Evolutionary conservation across 2,329 filamentous ascomycete species (phyloP), one percentile per base, ranked within the genome.

Genomic region (Coniosporium tulheliwenetii): DNA sequence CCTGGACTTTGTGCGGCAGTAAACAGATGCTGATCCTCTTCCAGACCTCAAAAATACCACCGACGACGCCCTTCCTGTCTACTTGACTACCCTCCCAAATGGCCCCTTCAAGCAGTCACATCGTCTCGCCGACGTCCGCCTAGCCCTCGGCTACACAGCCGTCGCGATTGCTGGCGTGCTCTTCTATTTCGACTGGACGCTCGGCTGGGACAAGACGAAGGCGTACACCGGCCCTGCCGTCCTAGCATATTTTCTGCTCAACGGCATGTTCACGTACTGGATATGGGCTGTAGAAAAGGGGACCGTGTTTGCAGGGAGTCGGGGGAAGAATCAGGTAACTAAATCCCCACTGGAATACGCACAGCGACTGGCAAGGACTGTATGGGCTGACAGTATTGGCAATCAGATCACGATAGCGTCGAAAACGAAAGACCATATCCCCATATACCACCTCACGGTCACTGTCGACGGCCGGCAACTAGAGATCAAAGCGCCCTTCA

Each of bases 1-100:
- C 29, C 19, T 5, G 12, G 13, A 30, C n/a, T 10, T 2, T n/a
- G 19, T 26, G 19, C 19, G 7, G 19, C 19, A 26, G 19, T 26
- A 26, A 26, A 26, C 19, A 26, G 19, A 26, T 26, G 4, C 19
- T 26, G 19, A 26, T n/a, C 29, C 12, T 30, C 12, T 10, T 7
- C 45, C 57, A 93, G 91, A 96, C 59, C 80, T 98, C 48, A 96
- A 96, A 64, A 93, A 91, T 66, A 93, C 87, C 33, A 85, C 84
- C 49, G 91, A 98, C 66, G 91, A 98, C 64, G 85, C 87, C 43
- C 79, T 98, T 44, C 78, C 83, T 44, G 86, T 91, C 64, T 96
- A 96, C 67, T 78, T 98, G 47, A 89, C 85, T 63, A 83, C 78
- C 30, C 77, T 96, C 58, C 79, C 71, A 49, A 26, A 26, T 26